Evolutionary conservation across 768 basidiomycete species (phyloP).

Genomic region (Leccinum rimulosum): DNA sequence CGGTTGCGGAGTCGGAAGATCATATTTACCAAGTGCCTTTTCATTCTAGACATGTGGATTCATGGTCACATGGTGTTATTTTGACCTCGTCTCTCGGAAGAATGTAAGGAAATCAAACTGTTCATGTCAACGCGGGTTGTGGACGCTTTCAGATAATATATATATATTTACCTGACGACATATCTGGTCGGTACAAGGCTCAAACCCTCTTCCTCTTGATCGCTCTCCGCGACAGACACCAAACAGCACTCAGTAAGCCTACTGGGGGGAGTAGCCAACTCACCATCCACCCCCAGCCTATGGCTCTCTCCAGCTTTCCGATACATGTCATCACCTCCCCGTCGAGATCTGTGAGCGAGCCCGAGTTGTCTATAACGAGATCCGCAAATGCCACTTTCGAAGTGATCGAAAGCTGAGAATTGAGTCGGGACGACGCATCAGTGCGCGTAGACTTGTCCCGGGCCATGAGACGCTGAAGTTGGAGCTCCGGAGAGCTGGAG

Average conservation of each 20-base stretch:
- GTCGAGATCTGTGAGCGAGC: constrained; percentile 64
- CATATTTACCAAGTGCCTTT: too few species aligned
- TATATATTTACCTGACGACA: too few species aligned
- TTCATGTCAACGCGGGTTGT: too few species aligned
- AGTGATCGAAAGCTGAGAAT: constrained; percentile 76
- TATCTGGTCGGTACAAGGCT: neutral
- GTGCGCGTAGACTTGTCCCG: constrained; percentile 66
- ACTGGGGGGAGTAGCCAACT: constrained; percentile 60
- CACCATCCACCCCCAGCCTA: constrained; percentile 59
- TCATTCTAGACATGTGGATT: too few species aligned
- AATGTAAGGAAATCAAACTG: too few species aligned
- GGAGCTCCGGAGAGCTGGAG: constrained; percentile 73
- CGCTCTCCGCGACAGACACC: constrained; percentile 37
- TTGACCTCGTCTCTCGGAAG: too few species aligned
- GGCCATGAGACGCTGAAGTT: constrained; percentile 76
- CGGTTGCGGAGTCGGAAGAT: too few species aligned
- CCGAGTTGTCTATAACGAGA: constrained; percentile 86
- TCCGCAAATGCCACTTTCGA: constrained; percentile 86
- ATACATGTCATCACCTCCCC: constrained; percentile 42
- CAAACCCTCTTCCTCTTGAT: constrained; percentile 18
- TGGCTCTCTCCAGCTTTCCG: constrained; percentile 40
- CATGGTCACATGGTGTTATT: too few species aligned
- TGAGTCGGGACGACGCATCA: constrained; percentile 72
- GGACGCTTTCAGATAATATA: too few species aligned
- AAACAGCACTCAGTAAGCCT: constrained; percentile 47